Evolutionary conservation across 2,329 filamentous ascomycete species (phyloP).

Genomic region (Ophiocordyceps camponoti-floridani): DNA sequence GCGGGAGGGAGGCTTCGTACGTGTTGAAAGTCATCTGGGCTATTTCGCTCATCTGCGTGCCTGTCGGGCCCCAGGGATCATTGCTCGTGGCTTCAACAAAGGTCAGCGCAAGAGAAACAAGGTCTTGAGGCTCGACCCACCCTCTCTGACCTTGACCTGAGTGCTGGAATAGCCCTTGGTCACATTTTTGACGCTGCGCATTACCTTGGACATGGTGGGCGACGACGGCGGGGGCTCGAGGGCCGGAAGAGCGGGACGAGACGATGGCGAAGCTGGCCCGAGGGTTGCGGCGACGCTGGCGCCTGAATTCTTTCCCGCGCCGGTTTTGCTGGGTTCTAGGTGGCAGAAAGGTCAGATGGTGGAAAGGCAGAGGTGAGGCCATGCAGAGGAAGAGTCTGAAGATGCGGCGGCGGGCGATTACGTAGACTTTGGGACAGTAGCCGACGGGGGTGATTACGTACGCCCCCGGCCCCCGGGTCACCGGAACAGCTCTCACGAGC

Average conservation of each 20-base stretch:
- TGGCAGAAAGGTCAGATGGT: neutral
- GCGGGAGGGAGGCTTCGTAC: slow-evolving; percentile 36
- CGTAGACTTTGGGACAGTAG: neutral
- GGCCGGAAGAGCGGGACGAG: neutral
- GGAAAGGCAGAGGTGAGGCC: neutral
- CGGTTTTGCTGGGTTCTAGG: neutral
- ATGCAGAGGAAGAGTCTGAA: neutral
- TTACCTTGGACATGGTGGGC: slow-evolving; percentile 77
- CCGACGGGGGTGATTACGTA: neutral
- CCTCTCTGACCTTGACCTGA: slow-evolving; percentile 97
- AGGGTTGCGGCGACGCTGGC: neutral
- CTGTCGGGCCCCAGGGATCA: slow-evolving; percentile 94
- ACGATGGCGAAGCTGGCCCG: neutral
- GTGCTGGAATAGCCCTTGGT: slow-evolving; percentile 95
- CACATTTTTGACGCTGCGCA: slow-evolving; percentile 96
- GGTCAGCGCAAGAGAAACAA: neutral
- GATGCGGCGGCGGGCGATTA: neutral
- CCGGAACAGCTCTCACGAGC: no score
- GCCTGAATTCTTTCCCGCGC: neutral
- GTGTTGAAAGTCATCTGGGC: slow-evolving; percentile 95
- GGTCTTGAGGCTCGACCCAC: slow-evolving; percentile 27
- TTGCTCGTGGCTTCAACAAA: slow-evolving; percentile 73
- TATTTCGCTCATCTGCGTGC: slow-evolving; percentile 97
- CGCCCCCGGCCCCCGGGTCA: no score
- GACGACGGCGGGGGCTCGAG: slow-evolving; percentile 4